Percentiles rank a stretch among this genome's conserved stretches.
Evolutionary conservation across 2,329 filamentous ascomycete species (phyloP).

Genomic region (Ascochyta fabae): DNA sequence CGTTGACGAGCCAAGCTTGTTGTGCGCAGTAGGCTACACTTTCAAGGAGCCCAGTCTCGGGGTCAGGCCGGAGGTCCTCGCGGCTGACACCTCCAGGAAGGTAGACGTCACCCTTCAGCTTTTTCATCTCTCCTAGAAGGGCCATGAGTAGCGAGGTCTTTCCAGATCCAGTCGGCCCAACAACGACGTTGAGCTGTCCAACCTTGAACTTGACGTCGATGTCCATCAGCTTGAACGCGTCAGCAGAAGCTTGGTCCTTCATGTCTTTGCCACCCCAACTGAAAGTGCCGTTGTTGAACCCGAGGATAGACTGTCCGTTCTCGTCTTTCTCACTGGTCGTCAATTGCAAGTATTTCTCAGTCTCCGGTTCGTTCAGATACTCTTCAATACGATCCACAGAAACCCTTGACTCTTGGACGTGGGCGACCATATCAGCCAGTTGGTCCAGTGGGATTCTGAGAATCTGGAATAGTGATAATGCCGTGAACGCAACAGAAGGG

Average conservation of each 20-base stretch:
- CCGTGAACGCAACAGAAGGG: constrained; percentile 93
- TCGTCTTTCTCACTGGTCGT: constrained; percentile 72
- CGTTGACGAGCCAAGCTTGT: constrained; percentile 95
- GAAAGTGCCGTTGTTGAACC: constrained; percentile 83
- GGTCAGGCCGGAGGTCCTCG: constrained; percentile 81
- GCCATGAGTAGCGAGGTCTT: constrained; percentile 98
- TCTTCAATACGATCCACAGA: constrained; percentile 96
- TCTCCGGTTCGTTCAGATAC: constrained; percentile 91
- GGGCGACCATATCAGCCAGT: constrained; percentile 97
- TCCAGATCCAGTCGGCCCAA: constrained; percentile 90
- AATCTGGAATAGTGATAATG: constrained; percentile 93
- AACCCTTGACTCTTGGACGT: constrained; percentile 96
- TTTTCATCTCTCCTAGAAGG: constrained; percentile 92
- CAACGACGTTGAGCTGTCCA: constrained; percentile 88
- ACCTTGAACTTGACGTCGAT: constrained; percentile 82
- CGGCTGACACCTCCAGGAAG: constrained; percentile 85
- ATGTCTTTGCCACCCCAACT: constrained; percentile 76
- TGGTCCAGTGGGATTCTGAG: constrained; percentile 93
- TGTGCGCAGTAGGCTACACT: constrained; percentile 96
- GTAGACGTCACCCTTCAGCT: constrained; percentile 79
- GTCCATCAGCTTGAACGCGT: constrained; percentile 79
- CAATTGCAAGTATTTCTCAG: constrained; percentile 90
- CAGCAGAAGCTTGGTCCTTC: constrained; percentile 63
- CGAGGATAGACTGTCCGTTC: constrained; percentile 75
- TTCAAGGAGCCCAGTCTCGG: constrained; percentile 85